These are phyloP conservation scores for Plantago rigida DNA, from an alignment of 305 asterid genomes.

Conservation along the genomic window DNA sequence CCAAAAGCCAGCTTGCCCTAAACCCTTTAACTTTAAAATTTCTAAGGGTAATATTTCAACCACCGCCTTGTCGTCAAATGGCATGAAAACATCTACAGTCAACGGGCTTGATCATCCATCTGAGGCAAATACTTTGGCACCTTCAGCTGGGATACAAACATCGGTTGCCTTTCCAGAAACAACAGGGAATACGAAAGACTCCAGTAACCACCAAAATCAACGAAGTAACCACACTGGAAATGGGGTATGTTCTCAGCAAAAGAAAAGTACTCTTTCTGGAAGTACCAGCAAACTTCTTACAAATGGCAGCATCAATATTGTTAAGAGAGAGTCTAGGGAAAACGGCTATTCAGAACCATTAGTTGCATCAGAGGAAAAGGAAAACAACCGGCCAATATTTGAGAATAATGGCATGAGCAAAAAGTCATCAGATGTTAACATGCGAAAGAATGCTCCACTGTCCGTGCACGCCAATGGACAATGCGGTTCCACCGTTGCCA, in stretches of 20 bases:
- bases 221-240: conserved; percentile 25
- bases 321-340: conserved; percentile 36
- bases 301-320: conserved; percentile 39
- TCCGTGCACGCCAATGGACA: conserved; percentile 37
- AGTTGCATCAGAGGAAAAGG: conserved; percentile 29
- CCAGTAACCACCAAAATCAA: conserved; percentile 33
- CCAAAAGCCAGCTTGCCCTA: conserved; percentile 32
- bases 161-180: conserved; percentile 29
- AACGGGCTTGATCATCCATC: conserved; percentile 27
- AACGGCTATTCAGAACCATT: conserved; percentile 33
- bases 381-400: conserved; percentile 30
- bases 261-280: conserved; percentile 31
- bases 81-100: conserved; percentile 23
- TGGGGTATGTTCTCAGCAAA: conserved; percentile 34
- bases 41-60: conserved; percentile 24
- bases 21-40: conserved; percentile 29
- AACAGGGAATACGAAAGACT: conserved; percentile 27
- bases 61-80: conserved; percentile 23
- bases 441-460: conserved; percentile 28
- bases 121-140: conserved; percentile 19
- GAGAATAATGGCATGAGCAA: conserved; percentile 23
- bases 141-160: conserved; percentile 26
- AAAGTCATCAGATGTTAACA: conserved; percentile 15
- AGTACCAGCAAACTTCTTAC: conserved; percentile 34
- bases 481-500: conserved; percentile 13